phyloP scores from a whole-genome alignment of 768 basidiomycete genomes.

The Coprinopsis sp. region DNA sequence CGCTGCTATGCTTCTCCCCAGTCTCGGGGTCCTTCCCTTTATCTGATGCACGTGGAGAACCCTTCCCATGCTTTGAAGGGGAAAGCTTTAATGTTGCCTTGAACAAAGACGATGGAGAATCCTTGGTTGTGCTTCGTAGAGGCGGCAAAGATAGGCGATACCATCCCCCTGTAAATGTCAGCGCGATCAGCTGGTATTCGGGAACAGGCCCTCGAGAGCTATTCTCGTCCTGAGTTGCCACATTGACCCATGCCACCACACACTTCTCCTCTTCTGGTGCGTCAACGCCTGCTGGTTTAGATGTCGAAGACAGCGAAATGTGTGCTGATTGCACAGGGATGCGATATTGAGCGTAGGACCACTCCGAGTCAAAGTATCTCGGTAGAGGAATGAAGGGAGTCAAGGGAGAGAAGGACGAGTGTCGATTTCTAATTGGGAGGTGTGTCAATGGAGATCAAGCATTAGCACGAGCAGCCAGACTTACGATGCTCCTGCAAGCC shows the following conservation, averaged over 20 bases:
- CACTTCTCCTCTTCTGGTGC: slow-evolving; percentile 80
- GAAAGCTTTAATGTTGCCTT: slow-evolving; percentile 16
- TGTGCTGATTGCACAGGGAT: slow-evolving; percentile 84
- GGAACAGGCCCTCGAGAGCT: slow-evolving; percentile 13
- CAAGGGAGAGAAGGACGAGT: slow-evolving; percentile 76
- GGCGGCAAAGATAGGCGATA: slow-evolving; percentile 70
- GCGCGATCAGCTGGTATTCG: slow-evolving; percentile 76
- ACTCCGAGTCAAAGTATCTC: slow-evolving; percentile 91
- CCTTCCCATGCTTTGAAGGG: slow-evolving; percentile 9
- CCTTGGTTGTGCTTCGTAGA: slow-evolving; percentile 11
- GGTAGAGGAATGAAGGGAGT: slow-evolving; percentile 79
- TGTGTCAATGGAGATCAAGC: slow-evolving; percentile 6
- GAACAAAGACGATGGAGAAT: slow-evolving; percentile 7
- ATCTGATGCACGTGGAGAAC: slow-evolving; percentile 24
- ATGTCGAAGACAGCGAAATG: slow-evolving; percentile 65
- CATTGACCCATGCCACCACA: slow-evolving; percentile 80
- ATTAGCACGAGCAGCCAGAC: slow-evolving; percentile 25
- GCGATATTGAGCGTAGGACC: slow-evolving; percentile 92
- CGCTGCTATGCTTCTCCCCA: slow-evolving; percentile 48
- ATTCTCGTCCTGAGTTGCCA: slow-evolving; percentile 32
- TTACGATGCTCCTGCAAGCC: slow-evolving; percentile 61
- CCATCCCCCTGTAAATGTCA: slow-evolving; percentile 92
- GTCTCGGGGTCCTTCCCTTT: slow-evolving; percentile 41
- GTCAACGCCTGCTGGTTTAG: slow-evolving; percentile 31
- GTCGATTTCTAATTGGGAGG: slow-evolving; percentile 58